Evolutionary conservation across 257 asterid genomes (phyloP).

Genomic region (Fraxinus anomala): DNA sequence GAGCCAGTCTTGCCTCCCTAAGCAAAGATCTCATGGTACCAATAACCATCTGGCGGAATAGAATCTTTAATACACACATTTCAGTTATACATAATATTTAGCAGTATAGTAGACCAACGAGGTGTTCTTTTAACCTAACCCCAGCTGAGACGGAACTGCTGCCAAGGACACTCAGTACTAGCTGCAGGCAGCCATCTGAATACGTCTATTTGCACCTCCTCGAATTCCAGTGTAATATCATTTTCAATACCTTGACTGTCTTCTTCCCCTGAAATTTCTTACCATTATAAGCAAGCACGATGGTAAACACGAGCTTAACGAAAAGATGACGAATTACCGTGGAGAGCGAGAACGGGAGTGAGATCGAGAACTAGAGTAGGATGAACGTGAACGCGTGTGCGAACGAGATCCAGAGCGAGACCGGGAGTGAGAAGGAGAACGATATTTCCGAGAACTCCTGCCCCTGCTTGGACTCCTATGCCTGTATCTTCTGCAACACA

Average conservation of each 20-base stretch:
- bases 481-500: conserved; percentile 52
- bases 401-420: conserved; percentile 46
- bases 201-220: not conserved
- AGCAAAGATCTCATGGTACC: not conserved
- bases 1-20: not conserved
- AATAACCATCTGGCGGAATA: not conserved
- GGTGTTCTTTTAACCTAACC: not conserved
- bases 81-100: not conserved
- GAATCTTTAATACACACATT: not conserved
- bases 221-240: conserved; percentile 1
- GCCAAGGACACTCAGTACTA: not conserved
- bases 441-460: conserved; percentile 49
- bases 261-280: conserved; percentile 51
- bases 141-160: not conserved
- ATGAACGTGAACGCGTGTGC: conserved; percentile 34
- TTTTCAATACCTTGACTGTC: conserved; percentile 62
- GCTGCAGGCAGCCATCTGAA: conserved; percentile 20
- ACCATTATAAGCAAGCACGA: conserved; percentile 2
- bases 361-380: conserved; percentile 50
- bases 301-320: not conserved
- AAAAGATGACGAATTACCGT: conserved; percentile 39
- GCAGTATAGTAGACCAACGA: not conserved
- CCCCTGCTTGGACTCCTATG: conserved; percentile 72
- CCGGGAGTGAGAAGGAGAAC: conserved; percentile 50
- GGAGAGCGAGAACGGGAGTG: conserved; percentile 69